Conservation (phyloP, 179 eudicot species). For the Beta corolliflora region DNA sequence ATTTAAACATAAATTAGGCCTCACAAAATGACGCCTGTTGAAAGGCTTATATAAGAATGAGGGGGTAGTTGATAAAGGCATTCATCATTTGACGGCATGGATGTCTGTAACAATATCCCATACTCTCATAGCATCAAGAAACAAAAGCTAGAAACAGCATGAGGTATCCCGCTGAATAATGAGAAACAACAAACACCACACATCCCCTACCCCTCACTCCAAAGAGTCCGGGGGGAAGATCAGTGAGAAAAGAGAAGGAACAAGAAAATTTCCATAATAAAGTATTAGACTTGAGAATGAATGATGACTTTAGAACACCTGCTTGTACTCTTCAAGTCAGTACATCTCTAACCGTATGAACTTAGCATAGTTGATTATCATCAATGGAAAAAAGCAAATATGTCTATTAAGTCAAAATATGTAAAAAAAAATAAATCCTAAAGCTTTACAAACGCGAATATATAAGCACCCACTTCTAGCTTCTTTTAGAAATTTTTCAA, state of each 20-base stretch:
- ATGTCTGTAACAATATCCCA: not conserved
- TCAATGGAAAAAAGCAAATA: not conserved
- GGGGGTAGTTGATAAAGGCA: not conserved
- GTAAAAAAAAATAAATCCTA: not conserved
- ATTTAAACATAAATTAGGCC: not conserved
- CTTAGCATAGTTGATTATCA: not conserved
- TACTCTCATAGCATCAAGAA: not conserved
- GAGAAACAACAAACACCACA: not conserved
- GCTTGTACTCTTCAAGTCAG: not conserved
- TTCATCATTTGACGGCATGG: not conserved
- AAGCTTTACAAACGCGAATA: not conserved
- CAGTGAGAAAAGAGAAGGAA: not conserved
- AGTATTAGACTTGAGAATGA: not conserved
- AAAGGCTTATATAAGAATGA: not conserved
- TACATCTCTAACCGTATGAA: not conserved
- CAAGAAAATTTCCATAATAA: not conserved
- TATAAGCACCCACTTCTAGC: not conserved
- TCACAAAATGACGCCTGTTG: not conserved
- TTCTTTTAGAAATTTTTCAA: not conserved
- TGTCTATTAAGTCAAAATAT: not conserved
- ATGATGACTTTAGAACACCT: not conserved
- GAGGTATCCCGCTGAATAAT: not conserved
- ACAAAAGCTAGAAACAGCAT: not conserved
- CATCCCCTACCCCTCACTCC: not conserved
- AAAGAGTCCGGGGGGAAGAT: not conserved